A percentile compares a stretch with the other conserved stretches of the same genome.
phyloP scores from a whole-genome alignment of 441 rosid genomes.

The Corymbia citriodora region DNA sequence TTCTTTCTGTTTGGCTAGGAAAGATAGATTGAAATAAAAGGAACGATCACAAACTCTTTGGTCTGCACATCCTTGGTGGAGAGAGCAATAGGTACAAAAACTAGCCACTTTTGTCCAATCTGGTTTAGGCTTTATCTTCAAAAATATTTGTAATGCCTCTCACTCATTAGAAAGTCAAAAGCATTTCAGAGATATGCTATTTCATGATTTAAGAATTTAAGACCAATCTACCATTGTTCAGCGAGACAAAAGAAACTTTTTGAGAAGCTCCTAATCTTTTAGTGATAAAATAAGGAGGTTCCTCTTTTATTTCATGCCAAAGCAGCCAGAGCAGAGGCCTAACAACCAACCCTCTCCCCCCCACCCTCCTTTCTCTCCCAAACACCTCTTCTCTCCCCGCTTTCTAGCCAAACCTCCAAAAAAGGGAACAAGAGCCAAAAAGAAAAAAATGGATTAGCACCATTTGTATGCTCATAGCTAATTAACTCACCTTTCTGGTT shows the following conservation, averaged over 20 bases:
- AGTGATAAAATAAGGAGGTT: not conserved
- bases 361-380: not conserved
- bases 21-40: not conserved
- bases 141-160: not conserved
- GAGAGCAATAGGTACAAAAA: not conserved
- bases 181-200: not conserved
- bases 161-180: not conserved
- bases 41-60: not conserved
- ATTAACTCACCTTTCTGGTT: conserved; percentile 71
- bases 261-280: not conserved
- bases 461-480: not conserved
- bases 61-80: not conserved
- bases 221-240: not conserved
- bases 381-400: not conserved
- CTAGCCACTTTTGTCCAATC: not conserved
- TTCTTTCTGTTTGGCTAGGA: not conserved
- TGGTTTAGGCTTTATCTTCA: not conserved
- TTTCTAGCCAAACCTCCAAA: not conserved
- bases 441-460: not conserved
- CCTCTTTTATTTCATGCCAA: not conserved
- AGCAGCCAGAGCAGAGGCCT: not conserved
- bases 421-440: not conserved
- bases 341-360: not conserved
- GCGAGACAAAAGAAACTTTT: not conserved
- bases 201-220: not conserved